A percentile compares a stretch with the other conserved stretches of the same genome.
Evolutionary conservation across 768 basidiomycete genomes (phyloP).

Genomic region (Termitomyces sp.): DNA sequence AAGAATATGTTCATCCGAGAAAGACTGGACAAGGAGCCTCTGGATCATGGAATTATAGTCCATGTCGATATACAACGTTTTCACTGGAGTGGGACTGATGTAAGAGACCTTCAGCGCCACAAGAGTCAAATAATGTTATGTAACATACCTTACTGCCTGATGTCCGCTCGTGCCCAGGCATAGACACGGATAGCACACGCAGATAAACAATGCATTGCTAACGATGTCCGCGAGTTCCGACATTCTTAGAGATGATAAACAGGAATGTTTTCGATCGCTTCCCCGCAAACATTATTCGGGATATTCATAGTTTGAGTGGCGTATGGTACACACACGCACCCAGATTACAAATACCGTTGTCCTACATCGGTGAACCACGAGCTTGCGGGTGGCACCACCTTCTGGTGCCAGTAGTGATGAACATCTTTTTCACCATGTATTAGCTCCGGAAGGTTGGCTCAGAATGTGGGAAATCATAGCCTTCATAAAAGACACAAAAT

Average conservation of each 20-base stretch:
- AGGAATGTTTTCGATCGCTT: neutral
- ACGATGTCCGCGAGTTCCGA: neutral
- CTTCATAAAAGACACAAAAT: no score
- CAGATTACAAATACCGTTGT: neutral
- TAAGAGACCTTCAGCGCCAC: no score
- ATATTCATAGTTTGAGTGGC: neutral
- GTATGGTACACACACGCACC: neutral
- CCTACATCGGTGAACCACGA: no score
- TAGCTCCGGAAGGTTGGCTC: neutral
- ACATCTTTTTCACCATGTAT: no score
- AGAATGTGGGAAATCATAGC: neutral
- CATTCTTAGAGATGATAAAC: neutral
- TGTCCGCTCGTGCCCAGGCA: no score
- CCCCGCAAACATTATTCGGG: neutral
- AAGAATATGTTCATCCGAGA: neutral
- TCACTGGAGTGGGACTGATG: no score
- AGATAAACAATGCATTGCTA: neutral
- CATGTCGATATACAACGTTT: no score
- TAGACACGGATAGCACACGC: no score
- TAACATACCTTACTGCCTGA: no score
- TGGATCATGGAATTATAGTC: neutral
- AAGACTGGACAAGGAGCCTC: neutral
- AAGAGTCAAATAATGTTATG: no score
- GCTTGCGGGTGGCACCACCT: no score
- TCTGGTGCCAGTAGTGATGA: no score